Conservation (phyloP, 2,329 filamentous ascomycete species). For the Macrophomina phaseolina region DNA sequence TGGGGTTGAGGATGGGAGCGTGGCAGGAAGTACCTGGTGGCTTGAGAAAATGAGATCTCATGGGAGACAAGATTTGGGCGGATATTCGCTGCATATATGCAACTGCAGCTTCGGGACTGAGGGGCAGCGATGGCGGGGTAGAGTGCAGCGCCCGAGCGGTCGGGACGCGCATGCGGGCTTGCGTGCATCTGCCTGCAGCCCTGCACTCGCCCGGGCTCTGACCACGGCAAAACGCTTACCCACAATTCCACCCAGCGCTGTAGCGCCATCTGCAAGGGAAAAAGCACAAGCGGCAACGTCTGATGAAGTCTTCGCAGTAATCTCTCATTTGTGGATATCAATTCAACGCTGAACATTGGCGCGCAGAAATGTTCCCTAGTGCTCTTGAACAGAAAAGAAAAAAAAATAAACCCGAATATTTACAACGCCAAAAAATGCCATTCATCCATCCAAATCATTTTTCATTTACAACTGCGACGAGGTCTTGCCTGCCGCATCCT, state of each 20-base stretch:
- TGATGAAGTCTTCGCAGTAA: background rate
- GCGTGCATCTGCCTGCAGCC: background rate
- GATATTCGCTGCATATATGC: conserved; percentile 6
- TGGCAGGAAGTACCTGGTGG: conserved; percentile 5
- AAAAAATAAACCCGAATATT: conserved; percentile 11
- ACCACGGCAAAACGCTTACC: conserved; percentile 21
- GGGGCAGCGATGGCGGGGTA: conserved; percentile 18
- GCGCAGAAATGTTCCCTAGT: conserved; percentile 5
- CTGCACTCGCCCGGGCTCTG: background rate
- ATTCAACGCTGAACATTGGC: conserved; percentile 12
- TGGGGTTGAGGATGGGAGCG: background rate
- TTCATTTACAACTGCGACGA: background rate
- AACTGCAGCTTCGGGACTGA: background rate
- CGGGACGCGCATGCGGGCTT: background rate
- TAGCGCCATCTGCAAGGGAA: background rate
- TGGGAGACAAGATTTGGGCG: conserved; percentile 1
- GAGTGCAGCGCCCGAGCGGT: background rate
- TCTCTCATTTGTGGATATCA: conserved; percentile 10
- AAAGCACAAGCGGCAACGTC: no score
- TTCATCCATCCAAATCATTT: conserved; percentile 2
- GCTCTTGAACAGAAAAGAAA: background rate
- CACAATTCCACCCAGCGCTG: background rate
- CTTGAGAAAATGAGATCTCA: conserved; percentile 5
- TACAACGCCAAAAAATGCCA: conserved; percentile 24
- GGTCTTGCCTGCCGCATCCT: conserved; percentile 30